Evolutionary conservation across 176 grass and related monocot species (phyloP), one percentile per base, ranked within the genome.

Genomic region (Pontederia crassipes): DNA sequence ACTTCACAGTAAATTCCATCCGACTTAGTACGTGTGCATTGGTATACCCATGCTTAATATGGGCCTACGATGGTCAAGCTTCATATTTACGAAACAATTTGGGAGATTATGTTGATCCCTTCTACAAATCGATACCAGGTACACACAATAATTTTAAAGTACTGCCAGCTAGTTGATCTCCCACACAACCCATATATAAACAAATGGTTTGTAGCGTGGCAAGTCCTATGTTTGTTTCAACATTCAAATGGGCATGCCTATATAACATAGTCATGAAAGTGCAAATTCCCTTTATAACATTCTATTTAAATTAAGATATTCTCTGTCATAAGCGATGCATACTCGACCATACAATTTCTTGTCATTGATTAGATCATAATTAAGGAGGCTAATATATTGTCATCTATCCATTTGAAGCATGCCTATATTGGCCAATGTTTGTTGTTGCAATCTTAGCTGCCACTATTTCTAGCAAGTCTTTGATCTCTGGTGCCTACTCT

Each of bases 51-150:
- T 24, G 20, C 20, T 24, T 89, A 70, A 14, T 79, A 29, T 68
- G 86, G 8, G 79, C 79, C 40, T 86, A 90, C 28, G 72, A 74
- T 29, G 87, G 87, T 68, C 87, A 90, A 64, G 83, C 87, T 55
- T 75, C 87, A 20, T 90, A 90, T 54, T 79, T 90, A 45, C 57
- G 45, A 54, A 68, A 74, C 50, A 10, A 74, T 26, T 64, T 73
- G 18, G 82, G 80, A 47, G 10, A 86, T 56, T 75, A 86, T 66
- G 51, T 69, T 12, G 49, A 82, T 54, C 66, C 82, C 50, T 90
- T 90, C 70, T 90, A 90, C 56, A 80, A 83, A 80, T 90, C 87
- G 56, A 80, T 86, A 70, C 82, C 82, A 68, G 82, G 87, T 86
- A 28, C 71, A 45, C 12, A 16, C 4, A 0, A 57, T 46, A 56